These are phyloP conservation scores for Rhododendron mucronatum DNA, from an alignment of 148 eudicot genomes.

Conservation along the genomic window DNA sequence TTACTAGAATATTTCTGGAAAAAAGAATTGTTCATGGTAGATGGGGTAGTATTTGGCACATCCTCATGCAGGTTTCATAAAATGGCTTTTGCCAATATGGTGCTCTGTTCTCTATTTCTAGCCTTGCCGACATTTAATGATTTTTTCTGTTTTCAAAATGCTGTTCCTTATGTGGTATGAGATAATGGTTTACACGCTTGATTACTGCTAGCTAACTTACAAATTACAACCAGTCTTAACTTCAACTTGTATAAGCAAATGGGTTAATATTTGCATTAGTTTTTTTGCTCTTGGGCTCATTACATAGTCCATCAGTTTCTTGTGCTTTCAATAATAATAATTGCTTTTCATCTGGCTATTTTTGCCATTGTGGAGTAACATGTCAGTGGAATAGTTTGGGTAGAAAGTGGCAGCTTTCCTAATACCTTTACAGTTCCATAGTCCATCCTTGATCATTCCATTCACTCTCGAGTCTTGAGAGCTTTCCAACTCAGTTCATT, in stretches of 20 bases:
- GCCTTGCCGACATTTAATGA: neutral
- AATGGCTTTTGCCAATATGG: neutral
- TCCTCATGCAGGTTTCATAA: neutral
- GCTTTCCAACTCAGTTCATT: neutral
- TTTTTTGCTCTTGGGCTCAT: neutral
- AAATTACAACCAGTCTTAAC: neutral
- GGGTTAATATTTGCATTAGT: neutral
- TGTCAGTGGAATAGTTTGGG: neutral
- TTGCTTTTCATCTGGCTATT: neutral
- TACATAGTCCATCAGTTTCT: neutral
- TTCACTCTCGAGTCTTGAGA: neutral
- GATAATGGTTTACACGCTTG: neutral
- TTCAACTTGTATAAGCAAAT: neutral
- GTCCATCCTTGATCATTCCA: neutral
- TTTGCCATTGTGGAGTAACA: neutral
- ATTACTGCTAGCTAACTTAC: neutral
- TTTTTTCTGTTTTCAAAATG: neutral
- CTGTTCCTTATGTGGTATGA: neutral
- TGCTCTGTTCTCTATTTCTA: neutral
- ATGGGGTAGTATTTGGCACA: neutral
- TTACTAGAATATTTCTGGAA: neutral
- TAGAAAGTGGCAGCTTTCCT: neutral
- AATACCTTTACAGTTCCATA: neutral
- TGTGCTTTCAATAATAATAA: neutral
- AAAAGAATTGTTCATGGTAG: neutral